Base-by-base conservation (phyloP, 1,139 yeast genomes). In the Nakaseomyces sp. region DNA sequence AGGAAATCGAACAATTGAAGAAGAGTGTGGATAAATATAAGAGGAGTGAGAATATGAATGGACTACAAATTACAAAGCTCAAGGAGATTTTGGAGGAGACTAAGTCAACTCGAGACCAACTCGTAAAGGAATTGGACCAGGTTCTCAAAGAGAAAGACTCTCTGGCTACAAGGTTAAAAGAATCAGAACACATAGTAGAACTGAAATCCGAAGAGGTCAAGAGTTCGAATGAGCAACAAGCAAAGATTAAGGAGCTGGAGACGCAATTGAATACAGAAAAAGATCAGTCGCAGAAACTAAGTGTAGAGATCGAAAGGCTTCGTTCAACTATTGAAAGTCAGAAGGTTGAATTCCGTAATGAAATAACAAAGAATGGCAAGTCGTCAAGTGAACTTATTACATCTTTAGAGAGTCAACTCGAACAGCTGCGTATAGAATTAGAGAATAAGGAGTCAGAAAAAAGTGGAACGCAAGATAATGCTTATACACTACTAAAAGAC, bases 11-110 rank as follows among this genome's bases (percentile, higher is more conserved):
- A 0, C 48, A 81, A 76, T 68, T 89, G 30, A 63, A 83, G 57
- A 75, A 46, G 97, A 89, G 63, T 96, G 96, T 3, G 82, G 84
- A 50, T 76, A 74, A 24, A 66, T 89, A 33, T 81, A 95, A 0
- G 74, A 74, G 47, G 82, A 12, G n/a, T 5, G 38, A 35, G 8
- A 12, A 15, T 19, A 9, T 31, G 17, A 15, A 26, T 30, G 9
- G 29, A 48, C 12, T 25, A 28, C 49, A 51, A 25, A 49, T 48
- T 18, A 47, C 53, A 37, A 28, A 49, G 7, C 44, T 45, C 41
- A 31, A 45, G 35, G 28, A 47, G 29, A 15, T 48, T 37, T 15
- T 32, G 40, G 20, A 26, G 25, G 5, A 43, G 19, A 19, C 48
- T 31, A 10, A 43, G 44, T 15, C 52, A 47, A 25, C 37, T 17